Evolutionary conservation across 2,329 filamentous ascomycete species (phyloP), one percentile per base, ranked within the genome.

Genomic region (Claviceps humidiphila): DNA sequence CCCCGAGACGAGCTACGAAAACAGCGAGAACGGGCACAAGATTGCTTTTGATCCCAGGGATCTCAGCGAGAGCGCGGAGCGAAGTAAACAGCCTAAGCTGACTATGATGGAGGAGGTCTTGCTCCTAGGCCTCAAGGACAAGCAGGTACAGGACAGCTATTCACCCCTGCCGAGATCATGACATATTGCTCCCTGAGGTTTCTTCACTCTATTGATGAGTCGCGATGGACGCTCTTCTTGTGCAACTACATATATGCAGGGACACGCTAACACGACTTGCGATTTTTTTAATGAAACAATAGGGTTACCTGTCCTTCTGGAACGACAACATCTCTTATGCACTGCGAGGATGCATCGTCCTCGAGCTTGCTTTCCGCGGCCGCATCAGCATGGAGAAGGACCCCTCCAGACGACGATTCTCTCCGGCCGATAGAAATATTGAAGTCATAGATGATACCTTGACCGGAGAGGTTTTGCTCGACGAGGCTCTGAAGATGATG

Each of bases 241-340:
- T 2, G 24, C n/a, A 44, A 24, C 2, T 16, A 16, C 22, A 44
- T 24, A 14, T 20, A 44, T 14, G 11, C 8, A 26, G 16, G 37
- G 14, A 37, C 22, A 13, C 44, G 47, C 56, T 55, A 52, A 51
- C 54, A 24, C 51, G 55, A 42, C 20, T 45, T 41, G 51, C n/a
- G n/a, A 51, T 13, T n/a, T 34, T 13, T 47, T 2, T 47, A 41
- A 37, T 41, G 4, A 5, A 44, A 24, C 14, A 34, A 51, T 66
- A 95, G 89, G 93, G 93, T 59, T 97, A 98, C 67, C 82, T 98
- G 57, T 97, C 91, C 34, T 98, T 98, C 72, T 98, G 93, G 93
- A 98, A 98, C 72, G 93, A 98, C 72, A 98, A 98, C 73, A 98
- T 98, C 65, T 96, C 90, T 55, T 98, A 98, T 69, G 93, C 93